Evolutionary conservation across 2,329 filamentous ascomycete species (phyloP).

Genomic region (Hypoxylon sp.): DNA sequence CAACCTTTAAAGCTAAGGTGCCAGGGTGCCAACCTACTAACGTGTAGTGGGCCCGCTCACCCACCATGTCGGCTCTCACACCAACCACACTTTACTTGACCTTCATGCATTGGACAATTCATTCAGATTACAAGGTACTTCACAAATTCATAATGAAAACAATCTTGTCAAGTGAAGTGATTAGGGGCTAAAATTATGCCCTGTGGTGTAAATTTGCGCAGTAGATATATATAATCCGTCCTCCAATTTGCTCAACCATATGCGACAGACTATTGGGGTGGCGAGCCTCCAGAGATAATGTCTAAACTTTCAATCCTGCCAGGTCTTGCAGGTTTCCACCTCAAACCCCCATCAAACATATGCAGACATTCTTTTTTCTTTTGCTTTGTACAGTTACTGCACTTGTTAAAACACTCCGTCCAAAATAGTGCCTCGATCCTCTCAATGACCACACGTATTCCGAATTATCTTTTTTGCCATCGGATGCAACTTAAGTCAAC

Average conservation of each 20-base stretch:
- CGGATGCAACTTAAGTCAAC: conserved; percentile 32
- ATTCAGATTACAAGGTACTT: not conserved
- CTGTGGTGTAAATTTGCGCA: conserved; percentile 28
- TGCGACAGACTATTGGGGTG: conserved; percentile 42
- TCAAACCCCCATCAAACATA: conserved; percentile 34
- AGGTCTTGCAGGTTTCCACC: conserved; percentile 32
- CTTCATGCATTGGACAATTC: not conserved
- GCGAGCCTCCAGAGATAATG: conserved; percentile 37
- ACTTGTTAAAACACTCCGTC: conserved; percentile 24
- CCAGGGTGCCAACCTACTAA: too few species aligned
- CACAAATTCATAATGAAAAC: not conserved
- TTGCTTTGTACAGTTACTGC: conserved; percentile 46
- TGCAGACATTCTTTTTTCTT: conserved; percentile 40
- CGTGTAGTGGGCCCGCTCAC: conserved; percentile 14
- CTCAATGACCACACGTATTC: conserved; percentile 20
- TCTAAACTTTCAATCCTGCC: conserved; percentile 39
- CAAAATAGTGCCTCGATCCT: conserved; percentile 31
- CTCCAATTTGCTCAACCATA: conserved; percentile 41
- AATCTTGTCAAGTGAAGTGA: conserved; percentile 15
- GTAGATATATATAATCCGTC: conserved; percentile 42
- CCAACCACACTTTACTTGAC: conserved; percentile 5
- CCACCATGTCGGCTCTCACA: conserved; percentile 10
- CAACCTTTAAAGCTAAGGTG: conserved; percentile 8
- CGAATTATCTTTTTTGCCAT: conserved; percentile 33
- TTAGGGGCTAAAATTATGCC: conserved; percentile 20